phyloP scores from a whole-genome alignment of 306 rosid species.

The Castanea sativa region DNA sequence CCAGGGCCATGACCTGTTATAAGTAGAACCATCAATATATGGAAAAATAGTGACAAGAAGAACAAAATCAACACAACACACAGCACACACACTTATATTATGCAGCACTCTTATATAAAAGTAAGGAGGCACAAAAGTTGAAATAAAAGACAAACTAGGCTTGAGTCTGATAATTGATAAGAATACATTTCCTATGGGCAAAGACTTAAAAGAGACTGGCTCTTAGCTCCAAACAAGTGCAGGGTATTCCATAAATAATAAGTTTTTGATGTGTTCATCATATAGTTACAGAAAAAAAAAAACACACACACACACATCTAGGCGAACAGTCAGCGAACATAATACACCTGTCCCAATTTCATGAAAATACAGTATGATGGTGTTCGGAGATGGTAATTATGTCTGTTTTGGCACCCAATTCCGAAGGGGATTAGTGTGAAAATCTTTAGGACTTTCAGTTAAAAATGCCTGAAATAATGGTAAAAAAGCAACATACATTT shows the following conservation, averaged over 20 bases:
- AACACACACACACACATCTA: not conserved
- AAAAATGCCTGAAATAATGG: not conserved
- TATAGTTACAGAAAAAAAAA: not conserved
- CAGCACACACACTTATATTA: not conserved
- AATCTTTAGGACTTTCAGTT: not conserved
- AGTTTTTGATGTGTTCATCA: not conserved
- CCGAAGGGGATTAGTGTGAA: not conserved
- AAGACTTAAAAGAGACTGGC: not conserved
- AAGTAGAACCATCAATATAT: too few relatives aligned
- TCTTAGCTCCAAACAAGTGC: not conserved
- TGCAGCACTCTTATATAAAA: not conserved
- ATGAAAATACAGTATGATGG: not conserved
- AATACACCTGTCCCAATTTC: not conserved
- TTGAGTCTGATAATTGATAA: too few relatives aligned
- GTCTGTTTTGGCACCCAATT: not conserved
- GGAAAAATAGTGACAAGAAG: too few relatives aligned
- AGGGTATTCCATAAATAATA: not conserved
- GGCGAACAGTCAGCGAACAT: not conserved
- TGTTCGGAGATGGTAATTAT: not conserved
- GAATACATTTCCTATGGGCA: not conserved
- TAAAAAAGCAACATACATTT: not conserved
- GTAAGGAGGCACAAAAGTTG: not conserved
- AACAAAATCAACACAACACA: too few relatives aligned
- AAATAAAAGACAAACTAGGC: not conserved
- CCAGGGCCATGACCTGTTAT: constrained; percentile 67